A percentile compares a stretch with the other conserved stretches of the same genome.
Conservation (phyloP, 176 grass and related monocot species). For the Carex littledalei region DNA sequence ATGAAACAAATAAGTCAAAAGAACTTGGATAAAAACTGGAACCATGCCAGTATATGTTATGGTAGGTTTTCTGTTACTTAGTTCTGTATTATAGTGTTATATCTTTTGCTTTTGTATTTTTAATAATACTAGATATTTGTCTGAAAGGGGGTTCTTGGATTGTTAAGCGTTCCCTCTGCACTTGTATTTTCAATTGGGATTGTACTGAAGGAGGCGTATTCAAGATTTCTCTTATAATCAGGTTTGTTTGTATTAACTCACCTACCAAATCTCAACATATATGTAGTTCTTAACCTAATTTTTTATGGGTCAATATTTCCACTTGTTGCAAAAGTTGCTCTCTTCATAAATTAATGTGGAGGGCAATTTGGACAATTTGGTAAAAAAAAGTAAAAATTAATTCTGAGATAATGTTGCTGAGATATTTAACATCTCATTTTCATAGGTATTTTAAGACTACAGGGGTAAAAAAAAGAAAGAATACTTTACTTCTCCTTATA, state of each 20-base stretch:
- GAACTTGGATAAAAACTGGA: background rate
- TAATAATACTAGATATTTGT: background rate
- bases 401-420: no score
- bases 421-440: no score
- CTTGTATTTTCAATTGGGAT: constrained; percentile 66
- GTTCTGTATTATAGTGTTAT: constrained; percentile 6
- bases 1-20: background rate
- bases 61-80: background rate
- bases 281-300: background rate
- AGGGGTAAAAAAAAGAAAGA: no score
- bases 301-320: background rate
- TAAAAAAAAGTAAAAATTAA: no score
- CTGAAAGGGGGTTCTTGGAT: constrained; percentile 63
- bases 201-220: constrained; percentile 48
- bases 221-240: constrained; percentile 50
- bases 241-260: constrained; percentile 35
- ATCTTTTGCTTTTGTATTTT: background rate
- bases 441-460: no score
- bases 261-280: background rate
- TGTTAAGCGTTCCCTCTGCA: constrained; percentile 65
- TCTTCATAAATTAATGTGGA: no score
- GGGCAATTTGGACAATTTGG: no score
- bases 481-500: no score
- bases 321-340: background rate
- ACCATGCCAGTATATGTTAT: background rate